phyloP scores from a whole-genome alignment of 2,329 filamentous ascomycete species.

The Emergomyces orientalis region DNA sequence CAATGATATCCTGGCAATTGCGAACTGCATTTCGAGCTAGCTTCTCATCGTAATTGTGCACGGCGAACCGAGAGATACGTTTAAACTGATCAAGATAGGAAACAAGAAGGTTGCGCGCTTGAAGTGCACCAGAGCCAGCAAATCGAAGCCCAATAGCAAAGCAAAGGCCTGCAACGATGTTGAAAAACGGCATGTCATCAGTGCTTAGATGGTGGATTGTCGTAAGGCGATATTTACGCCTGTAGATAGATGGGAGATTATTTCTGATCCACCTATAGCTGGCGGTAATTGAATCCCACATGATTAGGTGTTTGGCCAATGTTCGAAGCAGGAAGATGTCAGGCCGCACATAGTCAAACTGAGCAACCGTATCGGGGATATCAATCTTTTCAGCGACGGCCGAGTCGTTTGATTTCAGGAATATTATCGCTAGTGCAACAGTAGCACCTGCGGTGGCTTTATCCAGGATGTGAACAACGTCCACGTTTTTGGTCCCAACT shows the following conservation, averaged over 20 bases:
- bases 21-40: conserved; percentile 72
- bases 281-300: conserved; percentile 78
- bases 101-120: conserved; percentile 71
- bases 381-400: conserved; percentile 85
- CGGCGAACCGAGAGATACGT: conserved; percentile 58
- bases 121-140: conserved; percentile 59
- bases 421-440: conserved; percentile 80
- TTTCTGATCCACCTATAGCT: conserved; percentile 63
- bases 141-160: conserved; percentile 63
- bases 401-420: conserved; percentile 90
- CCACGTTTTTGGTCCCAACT: conserved; percentile 80
- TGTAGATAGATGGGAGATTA: conserved; percentile 64
- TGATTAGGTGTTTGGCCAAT: conserved; percentile 78
- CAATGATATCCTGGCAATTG: conserved; percentile 84
- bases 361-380: conserved; percentile 76
- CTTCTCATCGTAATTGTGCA: conserved; percentile 67
- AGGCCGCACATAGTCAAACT: conserved; percentile 92
- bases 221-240: conserved; percentile 50
- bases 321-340: conserved; percentile 87
- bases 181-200: conserved; percentile 82
- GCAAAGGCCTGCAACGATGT: conserved; percentile 80
- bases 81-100: conserved; percentile 81
- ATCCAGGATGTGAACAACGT: conserved; percentile 86
- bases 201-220: conserved; percentile 57
- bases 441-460: conserved; percentile 89